phyloP scores from a whole-genome alignment of 257 asterid species.

The Capsicum rhomboideum region DNA sequence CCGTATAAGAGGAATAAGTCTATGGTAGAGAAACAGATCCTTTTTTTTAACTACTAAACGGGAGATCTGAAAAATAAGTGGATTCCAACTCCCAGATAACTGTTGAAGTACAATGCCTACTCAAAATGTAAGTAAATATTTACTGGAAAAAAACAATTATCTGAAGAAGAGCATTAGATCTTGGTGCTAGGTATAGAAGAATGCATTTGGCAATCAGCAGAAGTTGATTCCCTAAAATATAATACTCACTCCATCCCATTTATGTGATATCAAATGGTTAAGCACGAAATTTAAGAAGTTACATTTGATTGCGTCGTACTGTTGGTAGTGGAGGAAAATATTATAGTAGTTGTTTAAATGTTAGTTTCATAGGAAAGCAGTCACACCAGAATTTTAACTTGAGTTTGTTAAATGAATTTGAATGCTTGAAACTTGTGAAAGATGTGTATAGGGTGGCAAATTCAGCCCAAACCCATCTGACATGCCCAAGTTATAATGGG shows the following conservation, averaged over 20 bases:
- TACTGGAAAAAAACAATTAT: neutral
- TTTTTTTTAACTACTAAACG: neutral
- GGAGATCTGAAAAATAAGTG: neutral
- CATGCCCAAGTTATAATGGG: too few relatives aligned
- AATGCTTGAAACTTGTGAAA: neutral
- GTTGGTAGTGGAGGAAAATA: neutral
- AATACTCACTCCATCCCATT: neutral
- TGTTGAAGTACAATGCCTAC: neutral
- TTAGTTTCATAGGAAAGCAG: neutral
- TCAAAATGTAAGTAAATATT: neutral
- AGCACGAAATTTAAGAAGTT: neutral
- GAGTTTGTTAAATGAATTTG: neutral
- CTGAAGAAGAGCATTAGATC: neutral
- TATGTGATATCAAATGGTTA: neutral
- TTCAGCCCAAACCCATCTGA: too few relatives aligned
- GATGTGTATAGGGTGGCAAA: neutral
- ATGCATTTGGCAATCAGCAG: neutral
- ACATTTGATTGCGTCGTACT: neutral
- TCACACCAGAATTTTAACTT: neutral
- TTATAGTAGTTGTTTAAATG: neutral
- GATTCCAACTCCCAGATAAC: neutral
- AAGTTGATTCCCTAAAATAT: neutral
- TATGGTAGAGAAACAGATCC: neutral
- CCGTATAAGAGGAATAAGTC: neutral
- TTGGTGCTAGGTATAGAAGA: neutral